Evolutionary conservation across 768 basidiomycete species (phyloP).

Genomic region (Mrakia gelida): DNA sequence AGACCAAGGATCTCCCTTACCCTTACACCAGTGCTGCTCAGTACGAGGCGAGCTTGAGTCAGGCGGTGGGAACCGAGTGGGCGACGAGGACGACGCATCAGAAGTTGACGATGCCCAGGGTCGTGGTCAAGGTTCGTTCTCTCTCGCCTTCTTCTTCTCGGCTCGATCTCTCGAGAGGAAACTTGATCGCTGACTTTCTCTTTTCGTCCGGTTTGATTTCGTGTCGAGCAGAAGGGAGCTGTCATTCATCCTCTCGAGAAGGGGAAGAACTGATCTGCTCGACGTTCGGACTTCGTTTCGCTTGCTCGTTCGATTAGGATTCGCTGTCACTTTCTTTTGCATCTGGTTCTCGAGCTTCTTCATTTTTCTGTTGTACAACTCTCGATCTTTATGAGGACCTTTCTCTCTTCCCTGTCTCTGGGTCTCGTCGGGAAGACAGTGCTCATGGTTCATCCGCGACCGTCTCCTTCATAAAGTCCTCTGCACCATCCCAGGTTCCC

Average conservation of each 20-base stretch:
- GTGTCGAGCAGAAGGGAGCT: conserved; percentile 56
- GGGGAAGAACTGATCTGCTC: conserved; percentile 13
- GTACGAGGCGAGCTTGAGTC: conserved; percentile 77
- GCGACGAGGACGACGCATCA: conserved; percentile 64
- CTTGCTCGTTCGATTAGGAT: not conserved
- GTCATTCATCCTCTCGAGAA: conserved; percentile 68
- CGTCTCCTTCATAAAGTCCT: conserved; percentile 20
- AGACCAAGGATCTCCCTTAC: conserved; percentile 84
- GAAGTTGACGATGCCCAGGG: conserved; percentile 71
- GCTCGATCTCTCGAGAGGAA: not conserved
- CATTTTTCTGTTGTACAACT: not conserved
- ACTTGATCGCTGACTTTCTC: not conserved
- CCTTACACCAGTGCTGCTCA: conserved; percentile 92
- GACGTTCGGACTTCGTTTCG: not conserved
- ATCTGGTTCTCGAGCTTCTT: not conserved
- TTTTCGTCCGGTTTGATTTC: not conserved
- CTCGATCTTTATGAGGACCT: not conserved
- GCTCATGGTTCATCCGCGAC: not conserved
- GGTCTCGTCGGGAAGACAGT: not conserved
- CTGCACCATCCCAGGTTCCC: conserved; percentile 46
- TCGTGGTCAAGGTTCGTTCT: conserved; percentile 72
- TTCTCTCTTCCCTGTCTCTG: not conserved
- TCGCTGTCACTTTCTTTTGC: not conserved
- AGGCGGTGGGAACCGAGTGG: conserved; percentile 85
- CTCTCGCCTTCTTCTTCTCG: not conserved